These are phyloP conservation scores for Limnanthes douglasii DNA, from an alignment of 345 rosid species.

Conservation along the genomic window DNA sequence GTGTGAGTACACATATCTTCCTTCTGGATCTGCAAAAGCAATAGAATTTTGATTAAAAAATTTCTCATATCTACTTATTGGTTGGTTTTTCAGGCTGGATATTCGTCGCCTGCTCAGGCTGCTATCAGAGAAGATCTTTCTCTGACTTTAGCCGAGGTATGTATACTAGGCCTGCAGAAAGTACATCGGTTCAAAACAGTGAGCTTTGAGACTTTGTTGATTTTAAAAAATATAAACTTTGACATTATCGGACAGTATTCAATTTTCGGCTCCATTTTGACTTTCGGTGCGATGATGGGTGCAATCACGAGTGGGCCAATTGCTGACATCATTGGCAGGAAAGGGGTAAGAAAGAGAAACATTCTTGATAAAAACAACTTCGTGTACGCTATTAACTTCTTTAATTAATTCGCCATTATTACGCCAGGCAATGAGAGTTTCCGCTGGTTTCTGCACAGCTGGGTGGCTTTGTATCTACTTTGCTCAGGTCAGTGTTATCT, in stretches of 20 bases:
- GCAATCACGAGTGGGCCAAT: conserved; percentile 80
- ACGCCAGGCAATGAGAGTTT: conserved; percentile 66
- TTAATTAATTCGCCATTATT: no score
- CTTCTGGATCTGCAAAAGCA: not conserved
- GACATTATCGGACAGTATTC: conserved; percentile 37
- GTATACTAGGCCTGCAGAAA: no score
- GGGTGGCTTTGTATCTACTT: conserved; percentile 90
- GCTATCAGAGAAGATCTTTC: conserved; percentile 65
- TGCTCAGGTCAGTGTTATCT: conserved; percentile 35
- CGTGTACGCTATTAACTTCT: not conserved
- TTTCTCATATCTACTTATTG: conserved; percentile 1
- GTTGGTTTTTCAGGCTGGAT: conserved; percentile 50
- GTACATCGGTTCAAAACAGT: not conserved
- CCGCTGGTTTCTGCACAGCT: conserved; percentile 39
- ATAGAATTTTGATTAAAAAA: conserved; percentile 3
- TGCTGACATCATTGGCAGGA: conserved; percentile 73
- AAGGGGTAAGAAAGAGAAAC: conserved; percentile 37
- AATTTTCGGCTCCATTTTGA: conserved; percentile 70
- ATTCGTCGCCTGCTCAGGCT: conserved; percentile 76
- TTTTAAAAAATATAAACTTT: not conserved
- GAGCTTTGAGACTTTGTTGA: conserved; percentile 4
- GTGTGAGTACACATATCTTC: conserved; percentile 27
- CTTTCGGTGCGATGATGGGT: conserved; percentile 93
- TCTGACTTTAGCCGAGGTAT: conserved; percentile 52
- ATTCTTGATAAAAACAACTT: not conserved